Conservation (phyloP, 1,139 yeast species). For the Blastobotrys proliferans region DNA sequence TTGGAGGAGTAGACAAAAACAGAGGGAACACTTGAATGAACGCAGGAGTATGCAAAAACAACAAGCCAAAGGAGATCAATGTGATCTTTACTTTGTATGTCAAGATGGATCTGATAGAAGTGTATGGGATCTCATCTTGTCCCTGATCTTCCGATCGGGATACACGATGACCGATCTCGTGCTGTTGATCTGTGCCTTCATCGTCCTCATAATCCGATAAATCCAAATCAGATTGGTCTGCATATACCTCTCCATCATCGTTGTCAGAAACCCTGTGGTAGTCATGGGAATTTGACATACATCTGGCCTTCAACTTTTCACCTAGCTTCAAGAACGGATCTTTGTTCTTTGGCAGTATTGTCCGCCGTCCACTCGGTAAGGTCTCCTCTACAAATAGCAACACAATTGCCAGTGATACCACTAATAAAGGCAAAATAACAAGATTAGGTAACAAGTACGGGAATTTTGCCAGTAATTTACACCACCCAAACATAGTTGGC, state of each 20-base stretch:
- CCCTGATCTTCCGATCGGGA: too few relatives aligned
- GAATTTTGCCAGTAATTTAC: slow-evolving; percentile 36
- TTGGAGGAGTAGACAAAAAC: slow-evolving; percentile 50
- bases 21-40: slow-evolving; percentile 58
- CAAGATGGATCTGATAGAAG: slow-evolving; percentile 17
- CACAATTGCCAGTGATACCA: slow-evolving; percentile 39
- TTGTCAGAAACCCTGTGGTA: slow-evolving; percentile 9
- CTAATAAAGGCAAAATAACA: slow-evolving; percentile 42
- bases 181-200: neutral
- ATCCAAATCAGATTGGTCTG: slow-evolving; percentile 4
- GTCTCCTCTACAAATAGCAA: slow-evolving; percentile 59
- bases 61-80: slow-evolving; percentile 24
- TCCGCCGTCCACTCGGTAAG: slow-evolving; percentile 38
- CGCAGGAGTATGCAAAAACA: slow-evolving; percentile 49
- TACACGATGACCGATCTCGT: too few relatives aligned
- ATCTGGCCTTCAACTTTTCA: slow-evolving; percentile 14
- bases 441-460: slow-evolving; percentile 62
- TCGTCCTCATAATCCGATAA: slow-evolving; percentile 9
- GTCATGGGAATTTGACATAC: neutral
- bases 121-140: too few relatives aligned
- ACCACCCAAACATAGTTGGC: slow-evolving; percentile 23
- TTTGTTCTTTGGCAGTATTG: slow-evolving; percentile 47
- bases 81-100: slow-evolving; percentile 29
- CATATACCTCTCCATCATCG: slow-evolving; percentile 14
- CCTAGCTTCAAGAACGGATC: slow-evolving; percentile 42